phyloP scores from a whole-genome alignment of 306 rosid species.

The Hippophae rhamnoides region DNA sequence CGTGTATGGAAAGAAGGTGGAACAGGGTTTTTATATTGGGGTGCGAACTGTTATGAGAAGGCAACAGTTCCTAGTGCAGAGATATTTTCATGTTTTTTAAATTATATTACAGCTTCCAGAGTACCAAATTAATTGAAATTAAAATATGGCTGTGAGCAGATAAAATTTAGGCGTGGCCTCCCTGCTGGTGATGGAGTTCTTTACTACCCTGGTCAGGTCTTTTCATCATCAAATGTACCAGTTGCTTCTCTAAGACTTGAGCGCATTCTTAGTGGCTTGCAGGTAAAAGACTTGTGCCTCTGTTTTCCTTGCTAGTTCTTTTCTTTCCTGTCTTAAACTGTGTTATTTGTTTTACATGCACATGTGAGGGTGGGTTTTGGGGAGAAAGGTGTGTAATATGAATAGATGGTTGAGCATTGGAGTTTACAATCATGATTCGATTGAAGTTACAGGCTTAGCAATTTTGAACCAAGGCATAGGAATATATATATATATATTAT shows the following conservation, averaged over 20 bases:
- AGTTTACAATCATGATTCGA: too few species aligned
- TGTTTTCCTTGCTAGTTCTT: not conserved
- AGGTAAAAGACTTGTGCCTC: constrained; percentile 39
- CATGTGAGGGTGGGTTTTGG: too few species aligned
- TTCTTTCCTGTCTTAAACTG: too few species aligned
- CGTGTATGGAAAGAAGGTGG: constrained; percentile 99
- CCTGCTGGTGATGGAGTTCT: constrained; percentile 98
- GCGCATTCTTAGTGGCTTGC: constrained; percentile 87
- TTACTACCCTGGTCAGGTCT: constrained; percentile 93
- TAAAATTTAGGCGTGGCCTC: constrained; percentile 88
- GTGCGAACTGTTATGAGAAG: constrained; percentile 97
- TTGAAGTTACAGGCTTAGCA: too few species aligned
- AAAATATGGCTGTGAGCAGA: constrained; percentile 31
- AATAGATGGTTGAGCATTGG: too few species aligned
- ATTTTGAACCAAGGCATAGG: too few species aligned
- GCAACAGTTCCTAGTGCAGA: constrained; percentile 85
- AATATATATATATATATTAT: too few species aligned
- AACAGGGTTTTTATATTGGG: constrained; percentile 97
- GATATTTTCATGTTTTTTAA: constrained; percentile 32
- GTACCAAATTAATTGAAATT: not conserved
- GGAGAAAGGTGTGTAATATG: too few species aligned
- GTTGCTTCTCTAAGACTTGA: constrained; percentile 96
- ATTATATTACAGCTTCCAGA: not conserved
- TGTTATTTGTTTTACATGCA: not conserved
- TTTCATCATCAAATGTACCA: constrained; percentile 66